Conservation (phyloP, 2,329 filamentous ascomycete genomes). For the Didymellaceae sp. region DNA sequence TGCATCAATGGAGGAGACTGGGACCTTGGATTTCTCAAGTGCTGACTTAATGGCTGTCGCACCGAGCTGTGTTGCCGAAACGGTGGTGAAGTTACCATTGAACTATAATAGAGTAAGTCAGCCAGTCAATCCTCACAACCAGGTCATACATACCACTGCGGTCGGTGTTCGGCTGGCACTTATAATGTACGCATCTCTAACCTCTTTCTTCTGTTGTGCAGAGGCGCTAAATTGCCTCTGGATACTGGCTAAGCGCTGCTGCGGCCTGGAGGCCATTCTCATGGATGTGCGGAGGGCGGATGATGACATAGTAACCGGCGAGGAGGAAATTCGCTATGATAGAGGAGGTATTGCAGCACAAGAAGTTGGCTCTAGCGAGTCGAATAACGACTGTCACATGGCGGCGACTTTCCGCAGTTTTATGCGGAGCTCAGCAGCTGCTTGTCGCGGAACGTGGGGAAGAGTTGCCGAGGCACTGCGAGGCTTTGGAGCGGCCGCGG, state of each 20-base stretch:
- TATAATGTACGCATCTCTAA: constrained; percentile 92
- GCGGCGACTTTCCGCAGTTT: constrained; percentile 30
- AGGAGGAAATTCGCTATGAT: not conserved
- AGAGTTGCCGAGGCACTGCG: constrained; percentile 33
- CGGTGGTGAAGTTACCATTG: constrained; percentile 86
- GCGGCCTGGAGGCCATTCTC: constrained; percentile 46
- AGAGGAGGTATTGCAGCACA: constrained; percentile 12
- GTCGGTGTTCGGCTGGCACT: constrained; percentile 90
- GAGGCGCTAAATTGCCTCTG: constrained; percentile 49
- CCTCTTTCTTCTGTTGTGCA: constrained; percentile 60
- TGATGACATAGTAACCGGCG: constrained; percentile 36
- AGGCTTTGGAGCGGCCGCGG: constrained; percentile 5
- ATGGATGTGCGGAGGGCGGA: constrained; percentile 41
- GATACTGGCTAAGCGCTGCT: constrained; percentile 46
- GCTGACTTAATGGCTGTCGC: constrained; percentile 92
- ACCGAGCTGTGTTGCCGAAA: constrained; percentile 86
- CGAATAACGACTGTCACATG: constrained; percentile 39
- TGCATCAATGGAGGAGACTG: constrained; percentile 80
- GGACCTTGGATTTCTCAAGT: constrained; percentile 82
- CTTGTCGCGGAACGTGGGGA: constrained; percentile 37
- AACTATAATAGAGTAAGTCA: constrained; percentile 66
- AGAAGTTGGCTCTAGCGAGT: constrained; percentile 32
- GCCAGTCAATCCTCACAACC: not conserved
- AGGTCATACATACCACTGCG: constrained; percentile 68
- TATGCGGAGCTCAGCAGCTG: constrained; percentile 25